Evolutionary conservation across 495 filamentous ascomycete species (phyloP).

Genomic region (Talaromyces liani): DNA sequence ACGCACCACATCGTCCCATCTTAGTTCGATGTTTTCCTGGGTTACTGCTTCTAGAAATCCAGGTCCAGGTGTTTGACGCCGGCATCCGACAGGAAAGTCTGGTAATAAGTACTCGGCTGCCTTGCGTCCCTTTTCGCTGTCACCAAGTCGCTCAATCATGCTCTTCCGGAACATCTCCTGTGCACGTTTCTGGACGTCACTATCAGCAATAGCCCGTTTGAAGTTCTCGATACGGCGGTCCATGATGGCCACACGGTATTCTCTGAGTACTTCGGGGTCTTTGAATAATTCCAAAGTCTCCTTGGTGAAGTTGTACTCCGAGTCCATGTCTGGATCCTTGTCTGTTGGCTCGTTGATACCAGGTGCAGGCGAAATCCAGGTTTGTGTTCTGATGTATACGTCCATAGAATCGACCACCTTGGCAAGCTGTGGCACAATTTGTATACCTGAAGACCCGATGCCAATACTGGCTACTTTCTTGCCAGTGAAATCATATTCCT

Average conservation of each 20-base stretch:
- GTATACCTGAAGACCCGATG: too few species aligned
- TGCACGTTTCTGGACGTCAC: too few species aligned
- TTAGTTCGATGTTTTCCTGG: slow-evolving; percentile 36
- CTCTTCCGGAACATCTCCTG: too few species aligned
- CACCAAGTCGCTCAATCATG: too few species aligned
- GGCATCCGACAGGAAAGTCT: neutral
- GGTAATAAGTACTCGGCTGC: too few species aligned
- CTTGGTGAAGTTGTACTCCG: slow-evolving; percentile 2
- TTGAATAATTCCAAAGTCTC: slow-evolving; percentile 7
- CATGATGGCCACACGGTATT: slow-evolving; percentile 13
- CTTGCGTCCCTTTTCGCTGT: too few species aligned
- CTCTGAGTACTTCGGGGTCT: slow-evolving; percentile 11
- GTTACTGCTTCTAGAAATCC: slow-evolving; percentile 8
- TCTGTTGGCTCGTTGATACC: slow-evolving; percentile 13
- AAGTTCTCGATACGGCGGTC: slow-evolving; percentile 2
- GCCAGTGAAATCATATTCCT: too few species aligned
- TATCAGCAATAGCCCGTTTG: too few species aligned
- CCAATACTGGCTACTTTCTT: too few species aligned
- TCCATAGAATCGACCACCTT: neutral
- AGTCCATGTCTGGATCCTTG: slow-evolving; percentile 18
- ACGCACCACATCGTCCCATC: slow-evolving; percentile 32
- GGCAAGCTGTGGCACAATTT: neutral
- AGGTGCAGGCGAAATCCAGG: slow-evolving; percentile 20
- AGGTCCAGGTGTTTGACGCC: too few species aligned
- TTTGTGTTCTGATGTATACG: slow-evolving; percentile 17